A percentile compares a stretch with the other conserved stretches of the same genome.
phyloP scores from a whole-genome alignment of 2,329 filamentous ascomycete species.

The Hortaea werneckii region DNA sequence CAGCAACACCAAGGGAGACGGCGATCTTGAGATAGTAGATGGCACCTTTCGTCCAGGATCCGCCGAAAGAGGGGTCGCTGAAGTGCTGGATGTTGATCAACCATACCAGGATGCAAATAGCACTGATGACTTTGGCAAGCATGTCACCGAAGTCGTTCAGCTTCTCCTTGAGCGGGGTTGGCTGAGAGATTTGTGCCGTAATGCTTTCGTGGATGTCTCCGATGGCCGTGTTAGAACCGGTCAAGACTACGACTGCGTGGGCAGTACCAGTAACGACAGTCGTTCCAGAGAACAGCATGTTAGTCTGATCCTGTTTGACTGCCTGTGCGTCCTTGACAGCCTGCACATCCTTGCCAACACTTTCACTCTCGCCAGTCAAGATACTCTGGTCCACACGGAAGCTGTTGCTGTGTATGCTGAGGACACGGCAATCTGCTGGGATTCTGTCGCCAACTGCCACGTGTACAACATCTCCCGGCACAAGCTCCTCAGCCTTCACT shows the following conservation, averaged over 20 bases:
- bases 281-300: slow-evolving; percentile 97
- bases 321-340: slow-evolving; percentile 67
- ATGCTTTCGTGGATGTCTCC: slow-evolving; percentile 99
- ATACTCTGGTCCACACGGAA: slow-evolving; percentile 96
- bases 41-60: slow-evolving; percentile 80
- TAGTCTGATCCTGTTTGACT: slow-evolving; percentile 94
- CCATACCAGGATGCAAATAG: slow-evolving; percentile 95
- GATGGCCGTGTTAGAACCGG: slow-evolving; percentile 83
- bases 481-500: slow-evolving; percentile 91
- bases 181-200: slow-evolving; percentile 92
- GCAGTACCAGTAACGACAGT: slow-evolving; percentile 93
- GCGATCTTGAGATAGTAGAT: slow-evolving; percentile 99
- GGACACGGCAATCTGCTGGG: slow-evolving; percentile 83
- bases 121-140: slow-evolving; percentile 94
- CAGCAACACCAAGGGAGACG: slow-evolving; percentile 92
- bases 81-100: slow-evolving; percentile 98
- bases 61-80: slow-evolving; percentile 84
- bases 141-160: slow-evolving; percentile 95
- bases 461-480: slow-evolving; percentile 85
- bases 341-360: slow-evolving; percentile 71
- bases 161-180: slow-evolving; percentile 96
- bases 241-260: slow-evolving; percentile 80
- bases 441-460: slow-evolving; percentile 86
- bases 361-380: slow-evolving; percentile 94
- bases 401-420: slow-evolving; percentile 91